Evolutionary conservation across 805 yeast species (phyloP), one percentile per base, ranked within the genome.

Genomic region (Ogataea salicorniae): DNA sequence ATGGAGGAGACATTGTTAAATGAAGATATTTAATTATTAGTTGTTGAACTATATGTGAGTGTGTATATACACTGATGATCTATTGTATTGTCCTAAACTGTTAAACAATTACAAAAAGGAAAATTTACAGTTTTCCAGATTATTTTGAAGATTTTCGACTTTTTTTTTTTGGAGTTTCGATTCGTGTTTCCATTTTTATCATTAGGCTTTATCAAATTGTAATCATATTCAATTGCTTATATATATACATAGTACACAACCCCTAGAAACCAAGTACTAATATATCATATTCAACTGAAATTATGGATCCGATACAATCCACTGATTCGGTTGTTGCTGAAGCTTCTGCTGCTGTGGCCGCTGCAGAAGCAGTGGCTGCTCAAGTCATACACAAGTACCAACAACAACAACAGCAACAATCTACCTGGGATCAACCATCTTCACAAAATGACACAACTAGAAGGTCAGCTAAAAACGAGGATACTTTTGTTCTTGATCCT

Each of bases 401-500:
- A 31, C 46, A 42, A 29, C 17, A 18, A 7, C 23, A n/a, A 6
- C 22, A 18, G 34, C 41, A 23, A 29, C 37, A 20, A 34, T 9
- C 16, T 16, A 14, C 17, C 31, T 33, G 26, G 31, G n/a, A 36
- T 16, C 29, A 16, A 23, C 15, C 26, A 29, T 3, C 9, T 15
- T 6, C 18, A 5, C 41, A 23, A 39, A 23, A 37, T 13, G 48
- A 33, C 37, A 26, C 37, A 16, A 20, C 18, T 6, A 31, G 34
- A 33, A n/a, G 23, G 9, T 5, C 13, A 36, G 26, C 31, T 17
- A 46, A 26, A 34, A 29, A 47, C 7, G 54, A 50, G 33, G 61
- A 51, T 22, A 57, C 50, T 41, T 59, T 55, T 45, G 53, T 51
- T 31, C 45, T 60, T 23, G 63, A 58, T 45, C 61, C 63, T 1